phyloP scores from a whole-genome alignment of 1,139 yeast species.

The Yamadazyma jaroonii region DNA sequence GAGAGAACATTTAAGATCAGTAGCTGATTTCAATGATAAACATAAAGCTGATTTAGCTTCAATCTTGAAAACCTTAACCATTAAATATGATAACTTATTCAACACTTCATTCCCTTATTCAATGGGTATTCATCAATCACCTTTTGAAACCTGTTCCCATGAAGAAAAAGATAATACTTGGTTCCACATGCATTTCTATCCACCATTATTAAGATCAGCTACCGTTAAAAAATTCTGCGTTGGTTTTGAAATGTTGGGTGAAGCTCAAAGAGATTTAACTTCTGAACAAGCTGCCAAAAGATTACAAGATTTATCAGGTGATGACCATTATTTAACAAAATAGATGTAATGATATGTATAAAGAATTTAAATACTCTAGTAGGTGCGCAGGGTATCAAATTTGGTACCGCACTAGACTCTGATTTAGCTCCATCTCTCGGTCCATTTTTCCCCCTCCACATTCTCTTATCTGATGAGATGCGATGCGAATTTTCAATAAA shows the following conservation, averaged over 20 bases:
- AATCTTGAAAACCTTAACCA: slow-evolving; percentile 53
- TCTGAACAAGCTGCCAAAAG: slow-evolving; percentile 71
- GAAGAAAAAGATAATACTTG: slow-evolving; percentile 48
- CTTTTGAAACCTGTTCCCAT: slow-evolving; percentile 39
- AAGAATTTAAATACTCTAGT: background rate
- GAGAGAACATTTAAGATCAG: slow-evolving; percentile 51
- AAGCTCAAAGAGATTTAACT: slow-evolving; percentile 75
- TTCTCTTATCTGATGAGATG: slow-evolving; percentile 8
- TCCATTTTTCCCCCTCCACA: no score
- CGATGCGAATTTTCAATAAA: slow-evolving; percentile 7
- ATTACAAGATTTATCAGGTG: slow-evolving; percentile 45
- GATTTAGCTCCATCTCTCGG: no score
- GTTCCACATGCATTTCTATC: slow-evolving; percentile 78
- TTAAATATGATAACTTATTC: slow-evolving; percentile 70
- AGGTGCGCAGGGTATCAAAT: no score
- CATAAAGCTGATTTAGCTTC: slow-evolving; percentile 59
- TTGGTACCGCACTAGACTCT: no score
- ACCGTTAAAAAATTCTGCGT: slow-evolving; percentile 75
- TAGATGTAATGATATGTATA: no score
- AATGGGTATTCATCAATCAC: slow-evolving; percentile 80
- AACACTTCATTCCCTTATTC: slow-evolving; percentile 73
- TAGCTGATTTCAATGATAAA: slow-evolving; percentile 46
- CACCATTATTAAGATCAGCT: slow-evolving; percentile 72
- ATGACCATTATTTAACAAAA: slow-evolving; percentile 28
- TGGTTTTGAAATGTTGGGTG: slow-evolving; percentile 77